Base-by-base conservation (phyloP, 192 early-diverging fungal species). In the Phlyctochytrium arcticum region DNA sequence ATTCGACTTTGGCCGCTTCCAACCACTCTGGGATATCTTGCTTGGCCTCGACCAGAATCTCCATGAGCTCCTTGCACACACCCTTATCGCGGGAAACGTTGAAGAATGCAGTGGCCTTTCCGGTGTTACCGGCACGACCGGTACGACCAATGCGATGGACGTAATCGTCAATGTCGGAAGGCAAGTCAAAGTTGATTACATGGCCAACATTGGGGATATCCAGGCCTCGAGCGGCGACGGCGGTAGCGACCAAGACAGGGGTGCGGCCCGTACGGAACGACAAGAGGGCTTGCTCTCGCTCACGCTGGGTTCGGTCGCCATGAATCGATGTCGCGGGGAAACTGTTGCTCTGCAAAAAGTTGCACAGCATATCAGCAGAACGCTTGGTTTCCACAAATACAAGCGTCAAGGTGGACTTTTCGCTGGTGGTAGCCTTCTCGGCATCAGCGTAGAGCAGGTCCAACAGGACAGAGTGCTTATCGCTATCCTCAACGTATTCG, bases 91-190 rank as follows among this genome's bases (percentile, higher is more conserved):
- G 80, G 30, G 87, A 88, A 57, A 98, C 85, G 2, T 90, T 91
- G 54, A 94, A 89, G 69, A 98, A 99, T 0, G 95, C 92, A 54
- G 90, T 95, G 0, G 97, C 94, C 5, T 89, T 89, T 46, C 97
- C 97, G 63, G 89, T 95, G 75, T 96, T 95, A 57, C 97, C 97
- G 0, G 95, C 97, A 42, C 97, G 89, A 31, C 97, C 97, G 0
- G 97, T 99, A 37, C 97, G 83, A 6, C 97, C 97, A 15, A 96
- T 92, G 33, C 97, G 91, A 74, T 99, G 97, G 2, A 99, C 93
- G 74, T 98, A 93, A 54, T 99, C 97, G 62, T 99, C 97, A 85
- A 94, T 90, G 55, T 99, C 93, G 75, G 95, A 94, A 7, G 97
- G 97, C 47, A 91, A 90, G 61, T 99, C 97, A 62, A 90, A 85